Base-by-base conservation (phyloP, 2,329 filamentous ascomycete genomes). In the Botrytis deweyae region DNA sequence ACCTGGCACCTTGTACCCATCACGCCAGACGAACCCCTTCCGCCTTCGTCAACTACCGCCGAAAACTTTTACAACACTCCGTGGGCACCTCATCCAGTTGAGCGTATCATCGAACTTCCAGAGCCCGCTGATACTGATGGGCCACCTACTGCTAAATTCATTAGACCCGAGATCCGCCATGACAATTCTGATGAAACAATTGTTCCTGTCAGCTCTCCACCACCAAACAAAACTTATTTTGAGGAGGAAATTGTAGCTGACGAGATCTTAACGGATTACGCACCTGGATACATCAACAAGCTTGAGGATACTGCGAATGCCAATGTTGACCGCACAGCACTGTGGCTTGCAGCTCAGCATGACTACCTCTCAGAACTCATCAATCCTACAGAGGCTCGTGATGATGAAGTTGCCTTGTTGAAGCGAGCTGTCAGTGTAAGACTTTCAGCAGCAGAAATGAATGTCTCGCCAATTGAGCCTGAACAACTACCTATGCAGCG, bases 11-110 rank as follows among this genome's bases (percentile, higher is more conserved):
- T 91, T 74, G 86, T 87, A 18, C 84, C 84, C 42, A 84, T 82
- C 77, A 86, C 87, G 33, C 86, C 87, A 20, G 86, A 88, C 12
- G 87, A 87, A 29, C 80, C 86, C 76, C 83, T 84, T 4, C 89
- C 90, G 0, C 94, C 94, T 1, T 95, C 93, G 0, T 97, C 95
- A 1, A 93, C 94, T 44, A 94, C 92, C n/a, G 95, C 95, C 16
- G 93, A 97, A 81, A 90, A 92, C 76, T 98, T 98, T 80, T 98
- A 98, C 84, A 91, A 92, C 76, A 88, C 92, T 42, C 94, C 95
- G 4, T 98, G 94, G 91, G 82, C 84, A 3, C 83, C 83, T 18
- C 81, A 81, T 29, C 85, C 91, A 40, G 83, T 93, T 66, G 92
- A 95, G 81, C 91, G 90, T 64, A 86, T 93, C 46, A 84, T 95